Percentiles rank a stretch among this genome's conserved stretches.
phyloP scores from a whole-genome alignment of 495 filamentous ascomycete species.

The Hypoxylon perforatum region DNA sequence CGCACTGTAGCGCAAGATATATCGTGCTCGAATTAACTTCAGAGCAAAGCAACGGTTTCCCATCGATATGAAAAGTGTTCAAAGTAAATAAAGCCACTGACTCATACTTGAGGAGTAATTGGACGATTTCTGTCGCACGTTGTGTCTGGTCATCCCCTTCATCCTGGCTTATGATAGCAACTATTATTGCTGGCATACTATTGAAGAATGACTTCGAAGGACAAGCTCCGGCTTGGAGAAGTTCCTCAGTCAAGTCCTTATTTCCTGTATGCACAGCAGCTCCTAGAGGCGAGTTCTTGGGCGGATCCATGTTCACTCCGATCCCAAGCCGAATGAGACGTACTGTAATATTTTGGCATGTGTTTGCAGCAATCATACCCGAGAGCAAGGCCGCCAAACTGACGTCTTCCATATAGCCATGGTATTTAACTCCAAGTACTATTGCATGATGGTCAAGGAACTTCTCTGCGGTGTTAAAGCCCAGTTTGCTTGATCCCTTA shows the following conservation, averaged over 20 bases:
- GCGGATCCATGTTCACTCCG: background rate
- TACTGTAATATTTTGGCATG: background rate
- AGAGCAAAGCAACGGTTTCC: background rate
- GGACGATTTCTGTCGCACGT: background rate
- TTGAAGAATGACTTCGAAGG: background rate
- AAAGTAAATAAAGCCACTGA: background rate
- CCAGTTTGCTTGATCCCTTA: too few relatives aligned
- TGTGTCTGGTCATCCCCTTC: background rate
- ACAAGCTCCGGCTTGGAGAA: background rate
- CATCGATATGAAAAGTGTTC: background rate
- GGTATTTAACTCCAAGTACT: background rate
- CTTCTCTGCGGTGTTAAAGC: too few relatives aligned
- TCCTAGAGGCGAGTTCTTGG: background rate
- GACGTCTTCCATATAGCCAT: background rate
- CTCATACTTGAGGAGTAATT: background rate
- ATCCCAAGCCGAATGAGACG: background rate
- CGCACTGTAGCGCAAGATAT: background rate
- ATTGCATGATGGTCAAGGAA: background rate
- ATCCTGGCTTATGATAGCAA: background rate
- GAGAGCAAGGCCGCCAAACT: background rate
- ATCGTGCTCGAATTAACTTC: background rate
- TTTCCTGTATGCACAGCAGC: background rate
- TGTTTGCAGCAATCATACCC: background rate
- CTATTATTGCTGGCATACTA: background rate
- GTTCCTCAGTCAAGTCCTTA: background rate